Evolutionary conservation across 805 yeast genomes (phyloP).

Genomic region (Candida takata): DNA sequence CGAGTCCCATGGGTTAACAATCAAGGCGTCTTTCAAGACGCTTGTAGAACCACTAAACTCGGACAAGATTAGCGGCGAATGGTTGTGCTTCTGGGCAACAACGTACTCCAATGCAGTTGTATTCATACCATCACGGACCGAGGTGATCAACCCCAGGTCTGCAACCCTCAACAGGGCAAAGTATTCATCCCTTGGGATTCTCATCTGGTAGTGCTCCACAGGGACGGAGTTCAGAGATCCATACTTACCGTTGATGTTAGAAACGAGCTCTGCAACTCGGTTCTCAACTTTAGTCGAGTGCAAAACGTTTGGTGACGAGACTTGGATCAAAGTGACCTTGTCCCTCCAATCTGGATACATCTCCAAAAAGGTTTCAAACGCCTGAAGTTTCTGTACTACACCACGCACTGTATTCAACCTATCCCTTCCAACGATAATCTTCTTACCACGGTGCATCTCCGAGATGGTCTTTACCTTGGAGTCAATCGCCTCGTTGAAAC

Average conservation of each 20-base stretch:
- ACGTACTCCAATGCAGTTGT: slow-evolving; percentile 92
- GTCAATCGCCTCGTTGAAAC: slow-evolving; percentile 40
- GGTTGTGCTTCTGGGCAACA: slow-evolving; percentile 69
- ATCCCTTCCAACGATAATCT: slow-evolving; percentile 90
- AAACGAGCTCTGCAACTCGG: slow-evolving; percentile 75
- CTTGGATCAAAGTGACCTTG: slow-evolving; percentile 84
- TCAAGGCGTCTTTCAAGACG: slow-evolving; percentile 62
- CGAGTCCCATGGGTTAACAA: slow-evolving; percentile 96
- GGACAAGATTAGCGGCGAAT: slow-evolving; percentile 75
- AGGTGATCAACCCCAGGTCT: slow-evolving; percentile 81
- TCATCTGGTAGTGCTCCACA: slow-evolving; percentile 86
- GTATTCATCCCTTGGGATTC: slow-evolving; percentile 83
- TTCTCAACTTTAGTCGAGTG: slow-evolving; percentile 60
- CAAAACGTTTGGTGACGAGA: slow-evolving; percentile 60
- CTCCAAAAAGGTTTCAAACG: slow-evolving; percentile 79
- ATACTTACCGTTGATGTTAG: slow-evolving; percentile 75
- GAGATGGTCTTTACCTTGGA: slow-evolving; percentile 60
- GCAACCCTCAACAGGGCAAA: slow-evolving; percentile 83
- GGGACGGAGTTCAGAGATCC: slow-evolving; percentile 83
- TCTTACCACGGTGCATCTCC: slow-evolving; percentile 54
- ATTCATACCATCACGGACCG: slow-evolving; percentile 94
- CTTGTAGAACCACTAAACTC: slow-evolving; percentile 90
- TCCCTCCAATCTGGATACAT: slow-evolving; percentile 92
- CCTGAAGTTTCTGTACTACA: slow-evolving; percentile 86
- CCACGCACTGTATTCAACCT: slow-evolving; percentile 89